Conservation (phyloP, 495 filamentous ascomycete genomes). For the Trypethelium eluteriae region DNA sequence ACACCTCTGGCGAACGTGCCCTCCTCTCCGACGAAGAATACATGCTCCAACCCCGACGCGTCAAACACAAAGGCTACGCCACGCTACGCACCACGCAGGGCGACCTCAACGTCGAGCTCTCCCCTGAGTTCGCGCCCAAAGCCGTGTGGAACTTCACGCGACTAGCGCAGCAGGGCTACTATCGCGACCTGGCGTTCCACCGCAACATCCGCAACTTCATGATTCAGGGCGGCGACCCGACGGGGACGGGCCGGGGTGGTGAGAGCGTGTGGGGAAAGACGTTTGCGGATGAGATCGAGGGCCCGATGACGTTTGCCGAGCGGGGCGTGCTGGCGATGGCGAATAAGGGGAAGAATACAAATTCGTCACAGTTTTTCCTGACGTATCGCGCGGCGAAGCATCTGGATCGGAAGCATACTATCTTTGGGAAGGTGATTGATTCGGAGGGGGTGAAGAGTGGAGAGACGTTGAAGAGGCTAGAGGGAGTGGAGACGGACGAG, state of each 20-base stretch:
- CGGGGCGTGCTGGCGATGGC: slow-evolving; percentile 70
- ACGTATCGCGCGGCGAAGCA: slow-evolving; percentile 75
- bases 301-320: slow-evolving; percentile 68
- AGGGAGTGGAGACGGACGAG: slow-evolving; percentile 59
- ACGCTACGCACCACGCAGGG: slow-evolving; percentile 78
- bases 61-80: slow-evolving; percentile 86
- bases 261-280: slow-evolving; percentile 80
- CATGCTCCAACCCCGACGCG: slow-evolving; percentile 79
- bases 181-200: slow-evolving; percentile 74
- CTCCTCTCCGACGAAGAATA: slow-evolving; percentile 87
- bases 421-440: slow-evolving; percentile 79
- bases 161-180: slow-evolving; percentile 83
- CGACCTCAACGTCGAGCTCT: slow-evolving; percentile 79
- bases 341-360: slow-evolving; percentile 97
- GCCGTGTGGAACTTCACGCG: slow-evolving; percentile 97
- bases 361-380: slow-evolving; percentile 92
- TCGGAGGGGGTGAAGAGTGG: slow-evolving; percentile 47
- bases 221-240: slow-evolving; percentile 95
- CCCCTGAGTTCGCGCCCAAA: slow-evolving; percentile 78
- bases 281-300: slow-evolving; percentile 89
- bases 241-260: slow-evolving; percentile 83
- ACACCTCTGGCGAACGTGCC: slow-evolving; percentile 77
- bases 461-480: slow-evolving; percentile 59
- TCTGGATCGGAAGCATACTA: slow-evolving; percentile 91
- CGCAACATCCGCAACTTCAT: slow-evolving; percentile 93